Evolutionary conservation across 2,329 filamentous ascomycete species (phyloP).

Genomic region (Microcyclosporella mali): DNA sequence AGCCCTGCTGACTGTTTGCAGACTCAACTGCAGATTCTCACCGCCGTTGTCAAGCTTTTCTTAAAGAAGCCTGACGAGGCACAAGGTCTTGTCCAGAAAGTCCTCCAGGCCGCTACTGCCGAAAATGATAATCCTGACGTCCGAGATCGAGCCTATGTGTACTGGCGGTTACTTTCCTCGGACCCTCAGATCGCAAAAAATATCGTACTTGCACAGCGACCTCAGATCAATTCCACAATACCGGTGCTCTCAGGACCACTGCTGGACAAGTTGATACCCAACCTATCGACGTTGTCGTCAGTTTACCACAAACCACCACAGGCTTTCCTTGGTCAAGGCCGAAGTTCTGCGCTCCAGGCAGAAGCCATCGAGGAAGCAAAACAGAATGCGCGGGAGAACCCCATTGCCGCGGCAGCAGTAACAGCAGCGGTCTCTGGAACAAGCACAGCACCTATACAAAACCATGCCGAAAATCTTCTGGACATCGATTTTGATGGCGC

Average conservation of each 20-base stretch:
- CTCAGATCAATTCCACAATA: slow-evolving; percentile 90
- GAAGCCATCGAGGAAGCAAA: slow-evolving; percentile 95
- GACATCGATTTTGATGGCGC: slow-evolving; percentile 95
- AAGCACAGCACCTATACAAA: slow-evolving; percentile 46
- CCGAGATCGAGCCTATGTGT: slow-evolving; percentile 92
- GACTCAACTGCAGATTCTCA: slow-evolving; percentile 97
- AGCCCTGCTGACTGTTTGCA: slow-evolving; percentile 39
- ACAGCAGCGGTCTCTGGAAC: slow-evolving; percentile 54
- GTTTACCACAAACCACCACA: slow-evolving; percentile 98
- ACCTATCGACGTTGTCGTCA: slow-evolving; percentile 90
- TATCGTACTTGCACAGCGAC: slow-evolving; percentile 89
- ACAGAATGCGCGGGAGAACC: slow-evolving; percentile 87
- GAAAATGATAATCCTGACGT: slow-evolving; percentile 98
- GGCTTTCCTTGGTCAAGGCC: slow-evolving; percentile 94
- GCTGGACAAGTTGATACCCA: slow-evolving; percentile 80
- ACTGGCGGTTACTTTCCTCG: slow-evolving; percentile 92
- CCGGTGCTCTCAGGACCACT: slow-evolving; percentile 76
- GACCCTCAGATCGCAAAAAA: slow-evolving; percentile 87
- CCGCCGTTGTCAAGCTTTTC: slow-evolving; percentile 94
- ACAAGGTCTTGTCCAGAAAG: slow-evolving; percentile 86
- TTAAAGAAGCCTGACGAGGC: slow-evolving; percentile 91
- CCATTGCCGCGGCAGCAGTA: slow-evolving; percentile 77
- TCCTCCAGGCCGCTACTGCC: slow-evolving; percentile 83
- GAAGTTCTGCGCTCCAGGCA: slow-evolving; percentile 87
- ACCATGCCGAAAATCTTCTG: slow-evolving; percentile 86